Percentiles rank a stretch among this genome's conserved stretches.
Conservation (phyloP, 495 filamentous ascomycete species). For the Penicillium taxi region DNA sequence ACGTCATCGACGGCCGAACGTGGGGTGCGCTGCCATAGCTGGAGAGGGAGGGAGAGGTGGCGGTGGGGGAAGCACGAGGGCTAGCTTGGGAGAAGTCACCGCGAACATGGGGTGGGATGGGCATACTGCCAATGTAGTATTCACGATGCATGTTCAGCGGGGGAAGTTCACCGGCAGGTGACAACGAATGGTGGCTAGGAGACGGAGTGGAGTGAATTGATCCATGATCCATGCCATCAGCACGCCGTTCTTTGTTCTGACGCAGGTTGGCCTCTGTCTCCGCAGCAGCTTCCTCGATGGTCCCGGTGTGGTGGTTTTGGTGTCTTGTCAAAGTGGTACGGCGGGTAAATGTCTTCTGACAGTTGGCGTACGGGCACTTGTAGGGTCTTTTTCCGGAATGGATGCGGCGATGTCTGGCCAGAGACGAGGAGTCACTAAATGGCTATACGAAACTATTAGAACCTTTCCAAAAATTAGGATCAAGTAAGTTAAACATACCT, state of each 20-base stretch:
- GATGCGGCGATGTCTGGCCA: slow-evolving; percentile 88
- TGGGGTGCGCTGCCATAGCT: slow-evolving; percentile 48
- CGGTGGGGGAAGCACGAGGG: slow-evolving; percentile 58
- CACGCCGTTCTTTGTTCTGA: slow-evolving; percentile 49
- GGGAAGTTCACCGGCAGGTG: slow-evolving; percentile 68
- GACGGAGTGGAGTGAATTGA: slow-evolving; percentile 86
- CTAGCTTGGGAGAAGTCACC: slow-evolving; percentile 68
- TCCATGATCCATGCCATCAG: slow-evolving; percentile 66
- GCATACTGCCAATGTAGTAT: slow-evolving; percentile 59
- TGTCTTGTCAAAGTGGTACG: slow-evolving; percentile 92
- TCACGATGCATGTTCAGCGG: slow-evolving; percentile 67
- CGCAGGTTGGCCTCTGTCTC: slow-evolving; percentile 76
- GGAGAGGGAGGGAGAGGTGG: slow-evolving; percentile 52
- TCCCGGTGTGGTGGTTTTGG: slow-evolving; percentile 92
- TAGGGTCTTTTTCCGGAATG: slow-evolving; percentile 95
- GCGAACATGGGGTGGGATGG: slow-evolving; percentile 78
- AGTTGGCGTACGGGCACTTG: slow-evolving; percentile 95
- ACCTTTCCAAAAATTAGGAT: not conserved
- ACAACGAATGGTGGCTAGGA: slow-evolving; percentile 72
- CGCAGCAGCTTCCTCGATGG: slow-evolving; percentile 84
- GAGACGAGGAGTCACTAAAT: slow-evolving; percentile 96
- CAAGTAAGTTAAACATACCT: slow-evolving; percentile 48
- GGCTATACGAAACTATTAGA: slow-evolving; percentile 48
- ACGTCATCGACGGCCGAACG: slow-evolving; percentile 61
- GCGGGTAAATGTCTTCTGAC: slow-evolving; percentile 96